A percentile compares a stretch with the other conserved stretches of the same genome.
Conservation (phyloP, 2,329 filamentous ascomycete species). For the Aspergillus sp. region DNA sequence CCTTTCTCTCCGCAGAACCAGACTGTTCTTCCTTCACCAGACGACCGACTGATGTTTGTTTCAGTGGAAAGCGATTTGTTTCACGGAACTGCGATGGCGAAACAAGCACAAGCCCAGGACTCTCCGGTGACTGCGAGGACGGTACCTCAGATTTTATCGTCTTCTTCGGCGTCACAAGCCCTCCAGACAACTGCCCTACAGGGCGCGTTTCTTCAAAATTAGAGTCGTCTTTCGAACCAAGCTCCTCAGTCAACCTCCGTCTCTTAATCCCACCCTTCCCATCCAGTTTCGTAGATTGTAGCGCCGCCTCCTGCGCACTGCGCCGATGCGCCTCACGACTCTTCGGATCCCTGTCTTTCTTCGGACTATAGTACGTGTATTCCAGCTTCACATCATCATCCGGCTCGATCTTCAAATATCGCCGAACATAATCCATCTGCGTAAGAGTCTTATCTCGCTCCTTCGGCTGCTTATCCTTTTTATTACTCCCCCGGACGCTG, state of each 20-base stretch:
- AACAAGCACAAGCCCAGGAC: constrained; percentile 31
- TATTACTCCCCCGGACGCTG: constrained; percentile 14
- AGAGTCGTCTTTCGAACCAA: constrained; percentile 3
- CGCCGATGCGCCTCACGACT: neutral
- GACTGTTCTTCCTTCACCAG: constrained; percentile 17
- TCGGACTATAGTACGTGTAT: constrained; percentile 22
- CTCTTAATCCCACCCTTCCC: constrained; percentile 13
- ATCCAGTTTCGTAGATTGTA: neutral
- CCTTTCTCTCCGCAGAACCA: neutral
- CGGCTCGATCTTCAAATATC: constrained; percentile 26
- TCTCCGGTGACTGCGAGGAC: constrained; percentile 39
- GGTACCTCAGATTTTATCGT: constrained; percentile 28
- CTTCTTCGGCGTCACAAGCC: constrained; percentile 30
- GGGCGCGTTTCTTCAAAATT: neutral
- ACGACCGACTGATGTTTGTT: constrained; percentile 5
- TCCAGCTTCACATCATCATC: constrained; percentile 29
- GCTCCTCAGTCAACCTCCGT: constrained; percentile 12
- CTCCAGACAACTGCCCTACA: neutral
- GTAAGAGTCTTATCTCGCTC: constrained; percentile 34
- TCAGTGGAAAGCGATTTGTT: constrained; percentile 22
- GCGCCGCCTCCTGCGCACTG: neutral
- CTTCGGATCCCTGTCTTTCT: constrained; percentile 5
- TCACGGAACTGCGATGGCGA: constrained; percentile 28
- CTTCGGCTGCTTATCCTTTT: constrained; percentile 16
- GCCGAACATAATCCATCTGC: constrained; percentile 37